A percentile compares a stretch with the other conserved stretches of the same genome.
These are phyloP conservation scores for Coemansia reversa DNA, from an alignment of 192 early-diverging fungal species.

Conservation along the genomic window DNA sequence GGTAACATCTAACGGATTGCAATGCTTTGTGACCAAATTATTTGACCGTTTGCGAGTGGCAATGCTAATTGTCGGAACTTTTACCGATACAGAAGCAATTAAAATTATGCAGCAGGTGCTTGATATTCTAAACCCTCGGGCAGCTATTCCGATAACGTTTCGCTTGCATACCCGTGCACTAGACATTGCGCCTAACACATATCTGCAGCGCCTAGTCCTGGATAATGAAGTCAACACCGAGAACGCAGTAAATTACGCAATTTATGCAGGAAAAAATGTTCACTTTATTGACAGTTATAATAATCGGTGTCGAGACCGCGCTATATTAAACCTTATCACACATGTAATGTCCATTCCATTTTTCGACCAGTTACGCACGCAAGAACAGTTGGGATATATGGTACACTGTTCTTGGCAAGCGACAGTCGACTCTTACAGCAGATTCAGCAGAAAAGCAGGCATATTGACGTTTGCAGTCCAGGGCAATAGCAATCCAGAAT, in stretches of 20 bases:
- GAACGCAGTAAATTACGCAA: constrained; percentile 76
- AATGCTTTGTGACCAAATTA: neutral
- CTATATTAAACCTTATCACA: constrained; percentile 62
- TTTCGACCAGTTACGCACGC: constrained; percentile 87
- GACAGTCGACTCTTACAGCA: constrained; percentile 33
- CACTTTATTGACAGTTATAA: too few species aligned
- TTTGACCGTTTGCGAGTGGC: neutral
- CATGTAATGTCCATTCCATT: constrained; percentile 76
- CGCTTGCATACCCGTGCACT: neutral
- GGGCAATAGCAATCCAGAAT: constrained; percentile 72
- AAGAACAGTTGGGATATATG: constrained; percentile 74
- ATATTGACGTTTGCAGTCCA: constrained; percentile 64
- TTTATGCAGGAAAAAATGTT: constrained; percentile 61
- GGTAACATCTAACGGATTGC: neutral
- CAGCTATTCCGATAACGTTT: neutral
- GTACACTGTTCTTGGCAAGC: constrained; percentile 44
- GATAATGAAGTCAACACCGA: constrained; percentile 57
- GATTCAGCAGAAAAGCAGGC: constrained; percentile 44
- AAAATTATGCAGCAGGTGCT: neutral
- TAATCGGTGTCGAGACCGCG: constrained; percentile 24
- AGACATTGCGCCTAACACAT: constrained; percentile 10
- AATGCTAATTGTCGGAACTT: constrained; percentile 7
- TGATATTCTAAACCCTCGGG: neutral
- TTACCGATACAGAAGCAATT: constrained; percentile 2
- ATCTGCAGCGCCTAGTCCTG: constrained; percentile 3